Evolutionary conservation across 2,329 filamentous ascomycete species (phyloP).

Genomic region (Microdochium nivale): DNA sequence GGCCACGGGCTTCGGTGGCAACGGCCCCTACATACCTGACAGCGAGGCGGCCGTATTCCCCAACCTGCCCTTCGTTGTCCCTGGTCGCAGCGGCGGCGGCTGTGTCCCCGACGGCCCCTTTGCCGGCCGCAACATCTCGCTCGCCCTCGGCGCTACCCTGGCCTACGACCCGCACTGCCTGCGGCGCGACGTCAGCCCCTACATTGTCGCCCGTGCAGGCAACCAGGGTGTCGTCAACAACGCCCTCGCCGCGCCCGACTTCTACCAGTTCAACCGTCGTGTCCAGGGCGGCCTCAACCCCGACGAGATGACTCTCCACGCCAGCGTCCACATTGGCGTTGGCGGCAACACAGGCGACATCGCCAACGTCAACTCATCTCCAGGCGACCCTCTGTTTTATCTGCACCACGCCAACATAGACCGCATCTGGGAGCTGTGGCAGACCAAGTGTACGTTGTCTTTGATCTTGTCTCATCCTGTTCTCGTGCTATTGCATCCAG

Average conservation of each 20-base stretch:
- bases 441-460: conserved; percentile 8
- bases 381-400: conserved; percentile 23
- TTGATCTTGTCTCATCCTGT: conserved; percentile 3
- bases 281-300: conserved; percentile 14
- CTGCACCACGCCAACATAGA: conserved; percentile 19
- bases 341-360: conserved; percentile 21
- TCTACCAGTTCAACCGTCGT: conserved; percentile 18
- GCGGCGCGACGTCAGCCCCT: conserved; percentile 19
- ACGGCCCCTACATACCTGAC: conserved; percentile 14
- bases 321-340: conserved; percentile 15
- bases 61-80: conserved; percentile 8
- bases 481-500: conserved; percentile 8
- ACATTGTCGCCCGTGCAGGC: conserved; percentile 8
- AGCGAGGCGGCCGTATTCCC: conserved; percentile 4
- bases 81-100: conserved; percentile 17
- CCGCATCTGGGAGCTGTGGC: conserved; percentile 21
- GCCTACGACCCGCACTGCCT: conserved; percentile 22
- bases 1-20: conserved; percentile 14
- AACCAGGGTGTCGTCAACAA: conserved; percentile 5
- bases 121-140: conserved; percentile 15
- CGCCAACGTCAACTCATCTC: conserved; percentile 14
- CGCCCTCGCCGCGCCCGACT: conserved; percentile 10
- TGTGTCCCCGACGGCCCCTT: conserved; percentile 21
- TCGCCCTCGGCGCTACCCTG: conserved; percentile 16
- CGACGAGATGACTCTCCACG: conserved; percentile 13